phyloP scores from a whole-genome alignment of 2,329 filamentous ascomycete genomes.

The Pezicula neosporulosa region DNA sequence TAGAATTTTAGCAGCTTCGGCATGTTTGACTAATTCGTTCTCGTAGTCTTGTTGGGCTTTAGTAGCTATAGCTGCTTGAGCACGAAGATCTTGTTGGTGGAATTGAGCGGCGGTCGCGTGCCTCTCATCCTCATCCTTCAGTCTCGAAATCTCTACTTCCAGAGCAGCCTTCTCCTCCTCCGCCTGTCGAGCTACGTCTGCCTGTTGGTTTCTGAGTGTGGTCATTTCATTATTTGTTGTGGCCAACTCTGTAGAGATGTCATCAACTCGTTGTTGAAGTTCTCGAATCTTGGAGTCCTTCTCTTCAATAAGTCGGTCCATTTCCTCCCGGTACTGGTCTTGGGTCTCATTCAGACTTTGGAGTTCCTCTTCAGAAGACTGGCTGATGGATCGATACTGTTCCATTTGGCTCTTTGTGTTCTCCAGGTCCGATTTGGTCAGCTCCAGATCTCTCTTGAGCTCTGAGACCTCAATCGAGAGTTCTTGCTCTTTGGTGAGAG shows the following conservation, averaged over 20 bases:
- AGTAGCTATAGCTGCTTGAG: constrained; percentile 89
- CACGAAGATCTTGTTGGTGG: constrained; percentile 87
- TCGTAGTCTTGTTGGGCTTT: constrained; percentile 96
- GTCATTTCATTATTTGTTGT: constrained; percentile 81
- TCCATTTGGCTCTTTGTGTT: constrained; percentile 78
- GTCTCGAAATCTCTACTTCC: constrained; percentile 72
- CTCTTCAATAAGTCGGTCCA: constrained; percentile 69
- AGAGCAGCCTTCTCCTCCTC: constrained; percentile 80
- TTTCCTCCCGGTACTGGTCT: constrained; percentile 85
- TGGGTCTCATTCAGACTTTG: constrained; percentile 75
- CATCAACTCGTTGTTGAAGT: constrained; percentile 78
- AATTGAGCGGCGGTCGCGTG: constrained; percentile 77
- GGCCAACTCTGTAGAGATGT: constrained; percentile 77
- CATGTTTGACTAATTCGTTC: constrained; percentile 89
- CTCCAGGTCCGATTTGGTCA: constrained; percentile 76
- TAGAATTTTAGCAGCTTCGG: constrained; percentile 84
- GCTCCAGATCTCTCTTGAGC: constrained; percentile 80
- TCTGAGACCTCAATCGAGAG: constrained; percentile 80
- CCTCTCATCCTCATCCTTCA: constrained; percentile 81
- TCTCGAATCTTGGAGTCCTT: constrained; percentile 80
- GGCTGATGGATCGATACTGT: constrained; percentile 84
- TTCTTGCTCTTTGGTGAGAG: constrained; percentile 70
- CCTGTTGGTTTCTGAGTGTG: constrained; percentile 73
- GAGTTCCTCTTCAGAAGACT: constrained; percentile 82
- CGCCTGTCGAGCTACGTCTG: constrained; percentile 65